These are phyloP conservation scores for Ustilago sp. DNA, from an alignment of 1,284 basidiomycete species.

Conservation along the genomic window DNA sequence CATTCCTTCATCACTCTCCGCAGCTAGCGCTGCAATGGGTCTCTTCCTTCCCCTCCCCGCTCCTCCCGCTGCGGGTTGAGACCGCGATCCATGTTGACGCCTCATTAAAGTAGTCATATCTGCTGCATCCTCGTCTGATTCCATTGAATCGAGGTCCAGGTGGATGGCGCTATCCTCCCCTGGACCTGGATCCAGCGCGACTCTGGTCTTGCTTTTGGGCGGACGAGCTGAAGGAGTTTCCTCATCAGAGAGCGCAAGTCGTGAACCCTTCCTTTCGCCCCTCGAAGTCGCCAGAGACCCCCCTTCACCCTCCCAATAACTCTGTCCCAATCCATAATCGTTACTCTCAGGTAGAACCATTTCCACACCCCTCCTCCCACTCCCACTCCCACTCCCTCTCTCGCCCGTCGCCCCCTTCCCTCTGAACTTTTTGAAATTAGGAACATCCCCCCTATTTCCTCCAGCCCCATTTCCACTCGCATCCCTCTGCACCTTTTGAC, in stretches of 20 bases:
- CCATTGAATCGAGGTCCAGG: constrained; percentile 35
- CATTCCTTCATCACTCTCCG: constrained; percentile 35
- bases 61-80: neutral
- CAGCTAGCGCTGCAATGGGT: constrained; percentile 11
- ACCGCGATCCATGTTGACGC: constrained; percentile 21
- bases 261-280: neutral
- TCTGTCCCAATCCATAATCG: constrained; percentile 42
- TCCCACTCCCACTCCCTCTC: neutral
- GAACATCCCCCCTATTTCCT: constrained; percentile 4
- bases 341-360: constrained; percentile 40
- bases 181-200: constrained; percentile 26
- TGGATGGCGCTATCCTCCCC: constrained; percentile 22
- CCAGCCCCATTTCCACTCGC: neutral
- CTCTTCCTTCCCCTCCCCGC: constrained; percentile 16
- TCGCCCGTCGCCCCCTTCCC: constrained; percentile 13
- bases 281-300: constrained; percentile 6
- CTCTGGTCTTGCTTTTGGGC: neutral
- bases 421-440: constrained; percentile 52
- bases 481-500: constrained; percentile 11
- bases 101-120: constrained; percentile 40
- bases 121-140: constrained; percentile 27
- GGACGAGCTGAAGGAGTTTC: neutral
- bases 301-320: constrained; percentile 25
- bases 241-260: constrained; percentile 11
- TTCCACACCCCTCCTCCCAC: constrained; percentile 6